phyloP scores from a whole-genome alignment of 176 grass and related monocot genomes.

The Tuctoria greenei region DNA sequence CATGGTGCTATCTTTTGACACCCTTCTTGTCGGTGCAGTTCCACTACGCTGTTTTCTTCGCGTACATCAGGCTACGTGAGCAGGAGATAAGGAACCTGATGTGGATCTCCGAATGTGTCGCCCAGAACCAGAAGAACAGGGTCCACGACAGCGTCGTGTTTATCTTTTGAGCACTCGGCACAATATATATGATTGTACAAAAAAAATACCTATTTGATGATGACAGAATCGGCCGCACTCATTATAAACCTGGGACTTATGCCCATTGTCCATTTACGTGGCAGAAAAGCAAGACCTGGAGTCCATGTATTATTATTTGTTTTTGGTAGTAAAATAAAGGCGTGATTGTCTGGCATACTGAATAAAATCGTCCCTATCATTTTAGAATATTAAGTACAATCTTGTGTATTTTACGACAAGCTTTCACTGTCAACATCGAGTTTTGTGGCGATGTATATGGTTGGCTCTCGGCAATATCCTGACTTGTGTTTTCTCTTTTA shows the following conservation, averaged over 20 bases:
- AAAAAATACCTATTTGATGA: slow-evolving; percentile 36
- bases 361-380: slow-evolving; percentile 36
- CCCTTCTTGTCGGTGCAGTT: slow-evolving; percentile 64
- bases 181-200: slow-evolving; percentile 43
- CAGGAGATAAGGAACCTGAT: slow-evolving; percentile 98
- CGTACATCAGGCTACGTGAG: slow-evolving; percentile 86
- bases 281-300: slow-evolving; percentile 24
- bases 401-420: slow-evolving; percentile 15
- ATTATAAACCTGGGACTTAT: slow-evolving; percentile 31
- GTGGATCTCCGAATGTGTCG: slow-evolving; percentile 98
- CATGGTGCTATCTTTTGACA: slow-evolving; percentile 8
- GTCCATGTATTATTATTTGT: slow-evolving; percentile 35
- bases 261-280: slow-evolving; percentile 5
- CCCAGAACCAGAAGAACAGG: slow-evolving; percentile 91
- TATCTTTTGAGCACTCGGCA: slow-evolving; percentile 61
- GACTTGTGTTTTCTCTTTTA: neutral
- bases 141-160: slow-evolving; percentile 95
- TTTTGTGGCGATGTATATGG: slow-evolving; percentile 20
- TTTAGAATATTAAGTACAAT: slow-evolving; percentile 20
- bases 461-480: neutral
- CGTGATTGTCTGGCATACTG: slow-evolving; percentile 23
- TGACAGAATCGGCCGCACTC: slow-evolving; percentile 27
- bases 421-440: slow-evolving; percentile 1
- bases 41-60: slow-evolving; percentile 93
- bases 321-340: slow-evolving; percentile 53